These are phyloP conservation scores for Fragilaria crotonensis DNA, from an alignment of 108 stramenopile species.

Conservation along the genomic window DNA sequence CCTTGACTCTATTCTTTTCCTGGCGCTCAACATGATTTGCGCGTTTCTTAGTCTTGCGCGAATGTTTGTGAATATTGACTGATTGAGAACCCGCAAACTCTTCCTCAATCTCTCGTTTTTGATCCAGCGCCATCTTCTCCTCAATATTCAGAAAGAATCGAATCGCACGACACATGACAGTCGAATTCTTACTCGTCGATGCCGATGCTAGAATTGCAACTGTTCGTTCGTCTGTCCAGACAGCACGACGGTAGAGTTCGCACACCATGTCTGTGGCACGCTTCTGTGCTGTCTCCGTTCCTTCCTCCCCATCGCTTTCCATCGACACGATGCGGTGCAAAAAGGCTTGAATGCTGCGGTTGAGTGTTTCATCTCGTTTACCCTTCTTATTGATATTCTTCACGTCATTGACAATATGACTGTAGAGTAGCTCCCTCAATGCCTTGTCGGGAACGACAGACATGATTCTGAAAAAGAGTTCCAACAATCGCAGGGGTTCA, in stretches of 20 bases:
- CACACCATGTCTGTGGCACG: slow-evolving; percentile 88
- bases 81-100: slow-evolving; percentile 60
- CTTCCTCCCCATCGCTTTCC: background rate
- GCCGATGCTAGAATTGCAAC: slow-evolving; percentile 93
- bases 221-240: slow-evolving; percentile 94
- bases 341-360: slow-evolving; percentile 74
- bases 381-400: slow-evolving; percentile 86
- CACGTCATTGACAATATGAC: slow-evolving; percentile 89
- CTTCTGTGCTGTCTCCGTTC: slow-evolving; percentile 65
- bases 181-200: slow-evolving; percentile 37
- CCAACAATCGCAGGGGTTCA: slow-evolving; percentile 72
- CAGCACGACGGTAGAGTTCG: slow-evolving; percentile 87
- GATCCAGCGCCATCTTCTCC: slow-evolving; percentile 86
- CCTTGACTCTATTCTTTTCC: slow-evolving; percentile 50
- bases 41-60: slow-evolving; percentile 67
- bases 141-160: slow-evolving; percentile 97
- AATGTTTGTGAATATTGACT: slow-evolving; percentile 69
- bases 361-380: slow-evolving; percentile 70
- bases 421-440: slow-evolving; percentile 75
- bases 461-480: slow-evolving; percentile 91
- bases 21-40: slow-evolving; percentile 45
- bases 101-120: slow-evolving; percentile 56
- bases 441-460: slow-evolving; percentile 81
- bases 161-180: slow-evolving; percentile 68
- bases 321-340: slow-evolving; percentile 61